A percentile compares a stretch with the other conserved stretches of the same genome.
Evolutionary conservation across 2,329 filamentous ascomycete genomes (phyloP).

Genomic region (Penicillium expansum): DNA sequence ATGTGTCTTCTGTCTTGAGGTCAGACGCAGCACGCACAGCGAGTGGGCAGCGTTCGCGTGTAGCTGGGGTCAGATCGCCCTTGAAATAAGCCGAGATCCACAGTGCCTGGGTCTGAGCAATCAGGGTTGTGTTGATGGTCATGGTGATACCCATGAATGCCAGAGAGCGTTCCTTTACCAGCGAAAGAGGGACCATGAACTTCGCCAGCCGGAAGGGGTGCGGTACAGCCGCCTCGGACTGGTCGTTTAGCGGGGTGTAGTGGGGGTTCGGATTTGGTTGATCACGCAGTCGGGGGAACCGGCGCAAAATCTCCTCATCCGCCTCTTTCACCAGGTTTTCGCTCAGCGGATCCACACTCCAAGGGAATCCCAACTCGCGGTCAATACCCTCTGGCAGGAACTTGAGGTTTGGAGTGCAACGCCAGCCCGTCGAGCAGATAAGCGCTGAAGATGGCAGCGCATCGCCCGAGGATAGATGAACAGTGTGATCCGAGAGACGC

Average conservation of each 20-base stretch:
- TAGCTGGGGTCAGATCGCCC: slow-evolving; percentile 44
- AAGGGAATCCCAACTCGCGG: slow-evolving; percentile 49
- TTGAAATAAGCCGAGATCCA: slow-evolving; percentile 67
- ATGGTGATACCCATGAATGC: slow-evolving; percentile 51
- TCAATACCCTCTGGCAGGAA: slow-evolving; percentile 48
- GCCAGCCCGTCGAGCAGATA: slow-evolving; percentile 59
- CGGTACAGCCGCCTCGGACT: slow-evolving; percentile 38
- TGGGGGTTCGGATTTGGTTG: slow-evolving; percentile 37
- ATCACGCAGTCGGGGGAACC: slow-evolving; percentile 50
- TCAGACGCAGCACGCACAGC: slow-evolving; percentile 14
- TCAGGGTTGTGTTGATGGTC: slow-evolving; percentile 46
- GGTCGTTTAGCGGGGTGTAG: slow-evolving; percentile 31
- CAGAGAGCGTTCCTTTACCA: slow-evolving; percentile 43
- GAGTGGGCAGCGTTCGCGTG: slow-evolving; percentile 24
- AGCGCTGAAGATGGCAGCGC: slow-evolving; percentile 51
- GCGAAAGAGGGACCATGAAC: slow-evolving; percentile 47
- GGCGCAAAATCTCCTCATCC: slow-evolving; percentile 51
- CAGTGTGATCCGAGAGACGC: slow-evolving; percentile 43
- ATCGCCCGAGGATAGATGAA: slow-evolving; percentile 51
- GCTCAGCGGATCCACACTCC: slow-evolving; percentile 34
- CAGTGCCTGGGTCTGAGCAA: slow-evolving; percentile 53
- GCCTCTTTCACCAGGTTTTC: slow-evolving; percentile 41
- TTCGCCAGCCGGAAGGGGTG: slow-evolving; percentile 49
- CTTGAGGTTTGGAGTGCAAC: slow-evolving; percentile 47
- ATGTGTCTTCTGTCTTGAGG: slow-evolving; percentile 12